Percentiles rank a stretch among this genome's conserved stretches.
Conservation (phyloP, 2,329 filamentous ascomycete genomes). For the Hymenotorrendiella dingleyae region DNA sequence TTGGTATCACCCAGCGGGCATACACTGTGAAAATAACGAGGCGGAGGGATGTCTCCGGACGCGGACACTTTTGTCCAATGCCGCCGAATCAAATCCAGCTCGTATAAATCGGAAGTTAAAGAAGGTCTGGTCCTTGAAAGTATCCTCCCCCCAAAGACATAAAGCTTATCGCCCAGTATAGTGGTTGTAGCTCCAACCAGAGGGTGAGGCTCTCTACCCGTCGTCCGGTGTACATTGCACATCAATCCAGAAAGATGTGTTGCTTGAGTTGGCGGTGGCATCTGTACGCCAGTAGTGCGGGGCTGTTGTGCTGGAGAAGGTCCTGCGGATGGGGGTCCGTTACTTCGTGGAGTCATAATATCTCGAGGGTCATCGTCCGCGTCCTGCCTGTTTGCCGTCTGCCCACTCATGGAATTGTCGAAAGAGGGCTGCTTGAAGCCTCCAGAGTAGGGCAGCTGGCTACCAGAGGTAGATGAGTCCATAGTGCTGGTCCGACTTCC, state of each 20-base stretch:
- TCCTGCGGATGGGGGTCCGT: slow-evolving; percentile 48
- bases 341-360: slow-evolving; percentile 45
- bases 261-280: slow-evolving; percentile 40
- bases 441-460: slow-evolving; percentile 18
- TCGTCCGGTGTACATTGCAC: slow-evolving; percentile 76
- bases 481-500: slow-evolving; percentile 29
- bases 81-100: slow-evolving; percentile 81
- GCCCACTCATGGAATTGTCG: slow-evolving; percentile 33
- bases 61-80: slow-evolving; percentile 92
- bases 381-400: slow-evolving; percentile 41
- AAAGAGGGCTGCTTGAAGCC: slow-evolving; percentile 18
- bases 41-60: slow-evolving; percentile 77
- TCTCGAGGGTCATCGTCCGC: slow-evolving; percentile 43
- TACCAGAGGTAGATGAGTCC: slow-evolving; percentile 26
- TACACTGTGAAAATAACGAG: slow-evolving; percentile 95
- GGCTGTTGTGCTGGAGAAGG: slow-evolving; percentile 52
- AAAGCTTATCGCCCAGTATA: slow-evolving; percentile 89
- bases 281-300: slow-evolving; percentile 32
- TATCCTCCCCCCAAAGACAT: slow-evolving; percentile 89
- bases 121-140: slow-evolving; percentile 75
- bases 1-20: slow-evolving; percentile 92
- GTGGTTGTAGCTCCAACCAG: slow-evolving; percentile 94
- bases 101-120: slow-evolving; percentile 87
- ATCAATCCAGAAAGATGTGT: slow-evolving; percentile 59
- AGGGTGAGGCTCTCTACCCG: slow-evolving; percentile 83